phyloP scores from a whole-genome alignment of 2,329 filamentous ascomycete genomes.

The Epichloe gansuensis region DNA sequence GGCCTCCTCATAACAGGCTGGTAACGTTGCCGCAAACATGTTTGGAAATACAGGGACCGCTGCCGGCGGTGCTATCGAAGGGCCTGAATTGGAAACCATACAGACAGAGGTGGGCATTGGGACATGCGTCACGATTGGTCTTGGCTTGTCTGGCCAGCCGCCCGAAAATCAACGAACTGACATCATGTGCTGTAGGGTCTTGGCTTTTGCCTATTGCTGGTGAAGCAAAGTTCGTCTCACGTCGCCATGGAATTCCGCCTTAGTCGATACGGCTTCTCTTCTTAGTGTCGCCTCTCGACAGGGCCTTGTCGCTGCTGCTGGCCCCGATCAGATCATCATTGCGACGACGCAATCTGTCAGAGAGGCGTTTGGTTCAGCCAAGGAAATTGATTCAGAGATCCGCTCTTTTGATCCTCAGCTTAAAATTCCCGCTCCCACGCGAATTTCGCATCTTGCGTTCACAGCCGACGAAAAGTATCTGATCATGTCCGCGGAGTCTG shows the following conservation, averaged over 20 bases:
- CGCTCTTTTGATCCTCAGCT: constrained; percentile 63
- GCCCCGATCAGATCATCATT: constrained; percentile 66
- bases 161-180: neutral
- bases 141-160: neutral
- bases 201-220: constrained; percentile 71
- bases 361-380: constrained; percentile 54
- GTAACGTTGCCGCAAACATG: constrained; percentile 38
- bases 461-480: constrained; percentile 80
- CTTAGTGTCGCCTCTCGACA: constrained; percentile 69
- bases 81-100: constrained; percentile 62
- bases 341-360: constrained; percentile 67
- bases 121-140: neutral
- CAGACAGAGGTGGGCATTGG: constrained; percentile 57
- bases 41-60: constrained; percentile 38
- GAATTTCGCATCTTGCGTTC: constrained; percentile 81
- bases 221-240: constrained; percentile 72
- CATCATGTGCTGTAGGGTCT: constrained; percentile 41
- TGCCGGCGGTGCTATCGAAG: constrained; percentile 31
- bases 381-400: constrained; percentile 50
- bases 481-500: constrained; percentile 68
- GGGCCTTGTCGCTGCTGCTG: constrained; percentile 77
- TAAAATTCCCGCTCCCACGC: constrained; percentile 57
- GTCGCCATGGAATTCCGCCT: constrained; percentile 63
- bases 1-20: constrained; percentile 16
- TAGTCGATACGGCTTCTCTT: constrained; percentile 67